A percentile compares a stretch with the other conserved stretches of the same genome.
These are phyloP conservation scores for Verticillium zaregamsianum DNA, from an alignment of 2,329 filamentous ascomycete species.

Conservation along the genomic window DNA sequence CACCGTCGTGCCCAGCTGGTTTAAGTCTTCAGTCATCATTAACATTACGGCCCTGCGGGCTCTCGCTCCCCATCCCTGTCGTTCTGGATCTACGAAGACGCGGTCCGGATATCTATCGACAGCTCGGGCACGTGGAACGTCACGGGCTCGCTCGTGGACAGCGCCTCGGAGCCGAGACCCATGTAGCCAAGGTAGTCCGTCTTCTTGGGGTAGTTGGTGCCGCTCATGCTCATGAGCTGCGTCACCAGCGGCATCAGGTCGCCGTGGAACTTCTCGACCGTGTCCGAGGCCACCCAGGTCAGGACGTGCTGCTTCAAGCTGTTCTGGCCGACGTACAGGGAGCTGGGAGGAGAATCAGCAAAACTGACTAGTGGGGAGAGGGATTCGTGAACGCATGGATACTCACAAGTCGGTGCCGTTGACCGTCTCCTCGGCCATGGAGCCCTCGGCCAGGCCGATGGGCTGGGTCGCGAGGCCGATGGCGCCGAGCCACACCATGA, in stretches of 20 bases:
- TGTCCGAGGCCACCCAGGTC: conserved; percentile 39
- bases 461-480: conserved; percentile 43
- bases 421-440: conserved; percentile 28
- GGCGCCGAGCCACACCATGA: conserved; percentile 54
- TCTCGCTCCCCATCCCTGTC: neutral
- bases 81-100: neutral
- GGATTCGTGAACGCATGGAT: too few species aligned
- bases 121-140: conserved; percentile 42
- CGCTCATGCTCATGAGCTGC: conserved; percentile 28
- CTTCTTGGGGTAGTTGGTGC: conserved; percentile 29
- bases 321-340: conserved; percentile 38
- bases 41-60: neutral
- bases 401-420: conserved; percentile 39
- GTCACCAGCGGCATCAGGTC: conserved; percentile 42
- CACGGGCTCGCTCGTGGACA: conserved; percentile 35
- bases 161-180: conserved; percentile 47
- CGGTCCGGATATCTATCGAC: conserved; percentile 23
- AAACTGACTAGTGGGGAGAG: too few species aligned
- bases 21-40: neutral
- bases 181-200: conserved; percentile 47
- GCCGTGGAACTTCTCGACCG: conserved; percentile 36
- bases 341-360: conserved; percentile 17
- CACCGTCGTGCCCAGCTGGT: neutral
- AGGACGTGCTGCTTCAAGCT: conserved; percentile 37
- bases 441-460: conserved; percentile 33